Base-by-base conservation (phyloP, 371 early-diverging fungal genomes). In the Basidiobolus meristosporus region DNA sequence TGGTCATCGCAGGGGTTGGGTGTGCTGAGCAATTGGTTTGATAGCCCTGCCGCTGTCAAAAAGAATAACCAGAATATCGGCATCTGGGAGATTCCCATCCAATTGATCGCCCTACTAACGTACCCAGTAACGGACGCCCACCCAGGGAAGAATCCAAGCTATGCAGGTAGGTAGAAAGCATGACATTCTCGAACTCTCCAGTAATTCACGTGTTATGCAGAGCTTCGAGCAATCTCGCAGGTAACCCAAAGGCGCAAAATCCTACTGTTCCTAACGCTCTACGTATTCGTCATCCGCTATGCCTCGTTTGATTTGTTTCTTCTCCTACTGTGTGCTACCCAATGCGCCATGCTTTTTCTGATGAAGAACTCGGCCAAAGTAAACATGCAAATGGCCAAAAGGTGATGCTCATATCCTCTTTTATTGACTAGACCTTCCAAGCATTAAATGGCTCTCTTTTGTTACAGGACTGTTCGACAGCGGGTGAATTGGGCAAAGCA, bases 401-500 rank as follows among this genome's bases (percentile, higher is more conserved):
- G 43, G 31, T 47, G 16, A 16, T 22, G 38, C n/a, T n/a, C n/a
- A n/a, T n/a, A n/a, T n/a, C n/a, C n/a, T n/a, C n/a, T n/a, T n/a
- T n/a, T n/a, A n/a, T n/a, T n/a, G n/a, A n/a, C n/a, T n/a, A n/a
- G n/a, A n/a, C n/a, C n/a, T n/a, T n/a, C n/a, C n/a, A n/a, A n/a
- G n/a, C n/a, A n/a, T n/a, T n/a, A n/a, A n/a, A n/a, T n/a, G n/a
- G n/a, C n/a, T n/a, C n/a, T n/a, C n/a, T n/a, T n/a, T n/a, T n/a
- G n/a, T n/a, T n/a, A n/a, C n/a, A n/a, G 61, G 34, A 56, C 61
- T 9, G 61, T 61, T 10, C 54, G 61, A 22, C 59, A 63, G 35
- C 55, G 64, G 20, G 57, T 63, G 12, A 56, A 54, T 7, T 63
- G 64, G 60, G 65, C 65, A 0, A 60, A 60, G 36, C 62, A 62